Conservation (phyloP, 2,329 filamentous ascomycete genomes). For the Geoglossum cookeanum region DNA sequence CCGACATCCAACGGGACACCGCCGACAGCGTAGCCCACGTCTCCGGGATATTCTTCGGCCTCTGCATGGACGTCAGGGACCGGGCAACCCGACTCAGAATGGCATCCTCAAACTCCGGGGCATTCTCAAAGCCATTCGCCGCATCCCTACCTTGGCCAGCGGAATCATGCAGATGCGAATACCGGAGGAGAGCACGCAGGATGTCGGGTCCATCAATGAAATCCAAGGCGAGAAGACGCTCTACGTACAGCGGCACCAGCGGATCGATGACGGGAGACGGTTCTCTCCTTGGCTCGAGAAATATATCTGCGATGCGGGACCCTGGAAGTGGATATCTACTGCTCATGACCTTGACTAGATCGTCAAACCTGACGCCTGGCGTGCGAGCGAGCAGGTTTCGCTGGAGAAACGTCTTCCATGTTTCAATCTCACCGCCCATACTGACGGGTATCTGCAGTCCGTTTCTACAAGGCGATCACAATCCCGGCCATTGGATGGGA, state of each 20-base stretch:
- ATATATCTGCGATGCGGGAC: not conserved
- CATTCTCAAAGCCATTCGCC: not conserved
- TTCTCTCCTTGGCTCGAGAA: not conserved
- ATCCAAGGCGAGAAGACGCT: not conserved
- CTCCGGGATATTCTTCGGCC: constrained; percentile 2
- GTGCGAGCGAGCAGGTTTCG: not conserved
- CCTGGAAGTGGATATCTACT: not conserved
- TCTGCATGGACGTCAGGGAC: not conserved
- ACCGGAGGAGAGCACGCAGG: not conserved
- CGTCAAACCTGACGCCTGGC: not conserved
- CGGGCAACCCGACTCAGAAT: not conserved
- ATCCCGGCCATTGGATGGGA: not conserved
- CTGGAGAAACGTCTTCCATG: not conserved
- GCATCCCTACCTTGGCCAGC: not conserved
- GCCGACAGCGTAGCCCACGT: not conserved
- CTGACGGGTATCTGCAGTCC: not conserved
- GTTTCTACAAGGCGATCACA: not conserved
- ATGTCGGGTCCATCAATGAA: not conserved
- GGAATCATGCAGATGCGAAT: not conserved
- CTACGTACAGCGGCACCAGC: not conserved
- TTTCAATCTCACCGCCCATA: not conserved
- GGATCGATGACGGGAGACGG: not conserved
- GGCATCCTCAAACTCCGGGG: constrained; percentile 1
- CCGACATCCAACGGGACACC: constrained; percentile 4
- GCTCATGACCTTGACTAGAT: not conserved